Percentiles rank a stretch among this genome's conserved stretches.
phyloP scores from a whole-genome alignment of 345 rosid genomes.

The Cardamine occulta region DNA sequence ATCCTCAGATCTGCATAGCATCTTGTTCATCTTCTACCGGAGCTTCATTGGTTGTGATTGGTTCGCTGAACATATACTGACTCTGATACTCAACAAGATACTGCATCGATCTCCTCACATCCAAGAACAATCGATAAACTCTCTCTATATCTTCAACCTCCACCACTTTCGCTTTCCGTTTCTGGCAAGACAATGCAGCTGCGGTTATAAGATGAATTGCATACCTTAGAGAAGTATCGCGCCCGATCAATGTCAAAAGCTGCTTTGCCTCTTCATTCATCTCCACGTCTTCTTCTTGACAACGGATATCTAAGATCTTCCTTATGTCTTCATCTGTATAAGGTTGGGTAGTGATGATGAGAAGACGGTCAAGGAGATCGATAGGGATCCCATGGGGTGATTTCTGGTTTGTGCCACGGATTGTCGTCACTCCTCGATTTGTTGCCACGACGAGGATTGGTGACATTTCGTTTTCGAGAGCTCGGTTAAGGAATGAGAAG shows the following conservation, averaged over 20 bases:
- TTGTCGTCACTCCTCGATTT: conserved; percentile 85
- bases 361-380: conserved; percentile 92
- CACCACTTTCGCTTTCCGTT: conserved; percentile 78
- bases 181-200: conserved; percentile 79
- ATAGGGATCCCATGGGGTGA: conserved; percentile 97
- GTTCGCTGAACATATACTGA: conserved; percentile 89
- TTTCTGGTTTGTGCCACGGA: conserved; percentile 90
- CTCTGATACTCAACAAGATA: conserved; percentile 79
- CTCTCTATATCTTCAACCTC: conserved; percentile 75
- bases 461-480: conserved; percentile 96
- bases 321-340: conserved; percentile 77
- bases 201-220: conserved; percentile 89
- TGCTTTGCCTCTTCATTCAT: conserved; percentile 83
- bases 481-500: conserved; percentile 96
- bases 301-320: conserved; percentile 82
- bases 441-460: conserved; percentile 95
- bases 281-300: conserved; percentile 95
- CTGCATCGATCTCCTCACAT: conserved; percentile 92
- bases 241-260: conserved; percentile 79
- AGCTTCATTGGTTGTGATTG: conserved; percentile 46
- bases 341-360: conserved; percentile 84
- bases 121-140: conserved; percentile 80
- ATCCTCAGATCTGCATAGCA: conserved; percentile 52
- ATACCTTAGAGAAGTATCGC: conserved; percentile 87
- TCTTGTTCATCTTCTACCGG: conserved; percentile 46